Percentiles rank a stretch among this genome's conserved stretches.
These are phyloP conservation scores for Naganishia onofrii DNA, from an alignment of 768 basidiomycete genomes.

Conservation along the genomic window DNA sequence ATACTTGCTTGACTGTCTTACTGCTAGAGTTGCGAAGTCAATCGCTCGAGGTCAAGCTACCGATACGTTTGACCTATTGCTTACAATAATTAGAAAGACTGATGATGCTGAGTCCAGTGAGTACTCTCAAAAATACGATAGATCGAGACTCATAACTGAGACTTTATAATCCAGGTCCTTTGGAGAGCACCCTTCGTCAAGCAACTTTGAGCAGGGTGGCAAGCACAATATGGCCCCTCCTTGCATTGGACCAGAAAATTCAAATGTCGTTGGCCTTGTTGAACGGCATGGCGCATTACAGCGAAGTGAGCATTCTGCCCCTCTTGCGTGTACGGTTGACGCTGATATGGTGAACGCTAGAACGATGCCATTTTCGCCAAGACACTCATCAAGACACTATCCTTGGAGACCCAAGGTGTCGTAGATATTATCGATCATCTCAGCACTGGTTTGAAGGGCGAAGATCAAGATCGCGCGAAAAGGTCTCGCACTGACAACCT, in stretches of 20 bases:
- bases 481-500: conserved; percentile 23
- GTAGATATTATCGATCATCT: conserved; percentile 24
- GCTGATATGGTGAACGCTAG: background rate
- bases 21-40: conserved; percentile 9
- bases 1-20: conserved; percentile 7
- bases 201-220: conserved; percentile 2
- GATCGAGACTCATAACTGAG: background rate
- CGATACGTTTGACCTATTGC: conserved; percentile 7
- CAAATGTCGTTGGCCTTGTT: conserved; percentile 21
- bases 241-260: conserved; percentile 14
- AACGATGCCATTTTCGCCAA: conserved; percentile 17
- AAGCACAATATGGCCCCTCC: conserved; percentile 7
- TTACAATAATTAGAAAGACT: background rate
- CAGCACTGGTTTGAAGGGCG: conserved; percentile 2
- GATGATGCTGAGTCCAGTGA: conserved; percentile 11
- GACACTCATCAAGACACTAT: conserved; percentile 5
- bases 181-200: conserved; percentile 7
- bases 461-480: conserved; percentile 14
- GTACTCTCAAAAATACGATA: background rate
- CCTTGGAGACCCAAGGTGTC: conserved; percentile 22
- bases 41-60: conserved; percentile 18
- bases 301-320: conserved; percentile 1
- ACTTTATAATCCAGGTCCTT: background rate
- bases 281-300: conserved; percentile 18
- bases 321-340: background rate